Evolutionary conservation across 441 rosid species (phyloP), one percentile per base, ranked within the genome.

Genomic region (Hura crepitans): DNA sequence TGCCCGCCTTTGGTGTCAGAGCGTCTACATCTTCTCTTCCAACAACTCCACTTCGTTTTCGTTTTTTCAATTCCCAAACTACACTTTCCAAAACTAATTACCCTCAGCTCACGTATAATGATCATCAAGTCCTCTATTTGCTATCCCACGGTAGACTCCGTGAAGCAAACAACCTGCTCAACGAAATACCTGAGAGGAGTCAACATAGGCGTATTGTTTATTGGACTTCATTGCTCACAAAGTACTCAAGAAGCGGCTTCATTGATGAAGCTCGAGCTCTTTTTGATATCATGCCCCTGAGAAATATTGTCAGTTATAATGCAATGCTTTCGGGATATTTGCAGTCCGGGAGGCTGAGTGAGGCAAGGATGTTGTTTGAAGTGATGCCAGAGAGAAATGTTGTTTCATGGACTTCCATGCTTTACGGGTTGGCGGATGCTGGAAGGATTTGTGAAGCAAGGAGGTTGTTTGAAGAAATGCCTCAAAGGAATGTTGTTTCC

Each of bases 371-470:
- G 79, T 73, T 89, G 78, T 91, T 91, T 68, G 78, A 79, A 62
- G 88, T 79, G 70, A 89, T 91, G 90, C 92, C 97, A 2, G 87
- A 80, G 83, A 84, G 64, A 74, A 91, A 85, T 61, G 75, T 85
- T 56, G 91, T 89, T n/a, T 86, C 92, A 0, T 86, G 96, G 94
- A 92, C 94, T n/a, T 75, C 83, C 25, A 84, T 90, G 93, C 74
- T 92, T 50, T 78, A 77, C 66, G 90, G 90, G 49, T 81, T 83
- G 7, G 79, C 81, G 22, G 83, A 84, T 3, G 82, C 78, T 0
- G 94, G 93, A 59, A 84, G 71, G 68, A 68, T 83, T 67, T 70
- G 71, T 17, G 90, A 85, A 68, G 95, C 89, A 0, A 69, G 68
- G 7, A 77, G 62, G 70, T 67, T 90, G 81, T 92, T 92, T 60